These are phyloP conservation scores for Synchytrium microbalum DNA, from an alignment of 371 early-diverging fungal genomes.

Conservation along the genomic window DNA sequence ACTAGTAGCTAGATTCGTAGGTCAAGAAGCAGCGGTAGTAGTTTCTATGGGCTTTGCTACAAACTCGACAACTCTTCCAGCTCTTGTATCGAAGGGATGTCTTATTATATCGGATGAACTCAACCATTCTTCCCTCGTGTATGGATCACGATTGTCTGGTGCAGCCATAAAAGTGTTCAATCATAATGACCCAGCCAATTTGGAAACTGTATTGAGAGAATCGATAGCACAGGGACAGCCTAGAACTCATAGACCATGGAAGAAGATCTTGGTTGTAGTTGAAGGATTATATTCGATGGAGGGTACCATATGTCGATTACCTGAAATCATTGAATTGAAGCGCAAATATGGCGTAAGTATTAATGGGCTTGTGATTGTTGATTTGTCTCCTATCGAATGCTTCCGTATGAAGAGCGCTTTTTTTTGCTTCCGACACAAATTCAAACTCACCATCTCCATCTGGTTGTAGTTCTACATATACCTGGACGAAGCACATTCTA, in stretches of 20 bases:
- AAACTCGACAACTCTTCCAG: slow-evolving; percentile 95
- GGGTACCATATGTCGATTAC: slow-evolving; percentile 87
- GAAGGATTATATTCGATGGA: slow-evolving; percentile 99
- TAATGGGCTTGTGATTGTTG: neutral
- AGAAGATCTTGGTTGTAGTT: slow-evolving; percentile 95
- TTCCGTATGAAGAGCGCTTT: too few species aligned
- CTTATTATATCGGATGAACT: slow-evolving; percentile 96
- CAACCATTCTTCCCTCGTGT: slow-evolving; percentile 96
- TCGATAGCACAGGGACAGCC: slow-evolving; percentile 98
- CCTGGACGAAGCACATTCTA: slow-evolving; percentile 99
- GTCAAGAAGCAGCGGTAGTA: slow-evolving; percentile 89
- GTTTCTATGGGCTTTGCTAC: slow-evolving; percentile 99
- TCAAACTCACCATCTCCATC: neutral
- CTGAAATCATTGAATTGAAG: slow-evolving; percentile 86
- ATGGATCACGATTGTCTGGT: slow-evolving; percentile 93
- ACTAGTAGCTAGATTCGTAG: slow-evolving; percentile 92
- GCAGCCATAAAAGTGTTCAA: slow-evolving; percentile 93
- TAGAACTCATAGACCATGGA: slow-evolving; percentile 97
- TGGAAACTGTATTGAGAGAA: slow-evolving; percentile 82
- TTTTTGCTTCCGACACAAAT: slow-evolving; percentile 6
- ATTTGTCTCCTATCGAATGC: too few species aligned
- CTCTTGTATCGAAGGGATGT: slow-evolving; percentile 71
- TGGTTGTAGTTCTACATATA: slow-evolving; percentile 82
- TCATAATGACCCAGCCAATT: slow-evolving; percentile 80
- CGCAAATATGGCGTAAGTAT: slow-evolving; percentile 79